Base-by-base conservation (phyloP, 169 alveolate genomes). In the Cryptosporidium baileyi region DNA sequence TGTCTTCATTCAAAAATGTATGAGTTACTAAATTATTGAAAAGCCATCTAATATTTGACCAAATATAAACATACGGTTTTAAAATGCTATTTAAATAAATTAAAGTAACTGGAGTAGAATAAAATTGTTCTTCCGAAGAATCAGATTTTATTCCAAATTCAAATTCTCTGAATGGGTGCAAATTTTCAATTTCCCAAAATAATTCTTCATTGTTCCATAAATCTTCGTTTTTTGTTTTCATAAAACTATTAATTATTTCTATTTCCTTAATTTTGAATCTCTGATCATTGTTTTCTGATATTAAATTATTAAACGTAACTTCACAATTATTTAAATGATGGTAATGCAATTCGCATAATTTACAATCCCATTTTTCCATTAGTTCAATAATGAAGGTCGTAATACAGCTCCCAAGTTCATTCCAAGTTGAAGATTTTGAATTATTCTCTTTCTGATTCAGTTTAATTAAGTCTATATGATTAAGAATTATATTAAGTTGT, bases 1-100 rank as follows among this genome's bases (percentile, higher is more conserved):
- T 38, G 7, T 36, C 15, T 8, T 40, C 60, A 3, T 34, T 6
- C 2, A 74, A 36, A 36, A 74, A 74, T 22, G 38, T 59, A 13
- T 26, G 32, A 1, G 32, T 74, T 38, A 74, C 60, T 22, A 74
- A 30, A 32, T 51, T 57, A 40, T 57, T 54, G 51, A 74, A 32
- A 43, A 74, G 54, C n/a, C 41, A 74, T 19, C 67, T 51, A 2
- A 74, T 74, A 74, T 74, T 74, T 9, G 36, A 22, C 85, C 85
- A 74, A 13, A 74, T 74, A 24, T 5, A 3, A 11, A 74, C 2
- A 36, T 74, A 74, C 2, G 65, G 59, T 3, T 59, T 44, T 22
- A 74, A 49, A 1, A 74, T 28, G 24, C 59, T 74, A 36, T 54
- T 57, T 13, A 74, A 61, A 74, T 54, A 74, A 13, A 74, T 17